phyloP scores from a whole-genome alignment of 257 asterid genomes.

The Forsythia suspensa region DNA sequence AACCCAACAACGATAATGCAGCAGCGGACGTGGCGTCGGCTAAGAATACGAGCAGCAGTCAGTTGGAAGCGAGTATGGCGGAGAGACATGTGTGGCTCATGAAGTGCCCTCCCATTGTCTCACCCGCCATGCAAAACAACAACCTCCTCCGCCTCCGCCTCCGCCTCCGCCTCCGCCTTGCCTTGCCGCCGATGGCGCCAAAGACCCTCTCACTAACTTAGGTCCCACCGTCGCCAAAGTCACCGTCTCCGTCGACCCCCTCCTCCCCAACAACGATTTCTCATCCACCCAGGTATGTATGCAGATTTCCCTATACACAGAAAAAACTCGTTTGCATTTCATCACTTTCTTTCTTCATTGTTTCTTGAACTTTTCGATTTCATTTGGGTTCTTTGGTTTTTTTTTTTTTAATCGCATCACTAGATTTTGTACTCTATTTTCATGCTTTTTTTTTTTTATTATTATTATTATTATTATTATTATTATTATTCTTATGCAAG shows the following conservation, averaged over 20 bases:
- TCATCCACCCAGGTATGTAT: conserved; percentile 68
- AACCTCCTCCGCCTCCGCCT: conserved; percentile 25
- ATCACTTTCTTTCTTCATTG: background rate
- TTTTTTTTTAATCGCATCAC: background rate
- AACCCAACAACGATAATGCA: conserved; percentile 20
- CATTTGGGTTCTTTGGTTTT: background rate
- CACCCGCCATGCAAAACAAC: conserved; percentile 55
- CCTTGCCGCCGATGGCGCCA: conserved; percentile 20
- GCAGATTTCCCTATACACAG: background rate
- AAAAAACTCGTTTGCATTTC: background rate
- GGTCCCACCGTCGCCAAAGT: conserved; percentile 67
- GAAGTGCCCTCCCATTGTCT: conserved; percentile 86
- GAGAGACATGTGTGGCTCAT: conserved; percentile 85
- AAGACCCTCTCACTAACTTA: conserved; percentile 6
- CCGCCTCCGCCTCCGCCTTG: conserved; percentile 19
- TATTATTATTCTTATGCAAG: too few relatives aligned
- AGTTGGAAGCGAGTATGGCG: conserved; percentile 61
- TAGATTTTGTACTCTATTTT: background rate
- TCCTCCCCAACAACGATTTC: conserved; percentile 52
- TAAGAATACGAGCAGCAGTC: background rate
- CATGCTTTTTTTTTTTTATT: too few relatives aligned
- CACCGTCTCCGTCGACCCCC: conserved; percentile 76
- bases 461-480: too few relatives aligned
- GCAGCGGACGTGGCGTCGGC: background rate
- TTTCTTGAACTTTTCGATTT: background rate